Evolutionary conservation across 495 filamentous ascomycete species (phyloP).

Genomic region (Usnea hakonensis): DNA sequence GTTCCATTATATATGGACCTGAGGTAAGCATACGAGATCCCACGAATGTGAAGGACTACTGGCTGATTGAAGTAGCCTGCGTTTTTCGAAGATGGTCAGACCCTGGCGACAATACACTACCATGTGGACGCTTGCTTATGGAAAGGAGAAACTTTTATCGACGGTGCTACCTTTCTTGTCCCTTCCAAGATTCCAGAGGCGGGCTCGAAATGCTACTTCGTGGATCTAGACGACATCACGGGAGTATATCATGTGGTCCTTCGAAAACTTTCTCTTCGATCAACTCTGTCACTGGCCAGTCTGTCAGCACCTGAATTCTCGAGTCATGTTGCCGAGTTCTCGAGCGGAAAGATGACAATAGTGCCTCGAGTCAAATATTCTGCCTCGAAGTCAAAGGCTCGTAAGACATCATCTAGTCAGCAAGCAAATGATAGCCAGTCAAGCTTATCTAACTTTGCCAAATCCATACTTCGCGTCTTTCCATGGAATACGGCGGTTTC

Average conservation of each 20-base stretch:
- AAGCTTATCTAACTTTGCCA: background rate
- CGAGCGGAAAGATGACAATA: background rate
- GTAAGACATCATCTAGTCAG: background rate
- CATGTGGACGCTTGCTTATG: slow-evolving; percentile 10
- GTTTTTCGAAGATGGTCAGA: background rate
- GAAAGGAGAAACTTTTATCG: background rate
- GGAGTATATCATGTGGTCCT: slow-evolving; percentile 4
- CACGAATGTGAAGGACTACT: background rate
- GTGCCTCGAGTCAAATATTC: background rate
- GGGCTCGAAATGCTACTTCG: background rate
- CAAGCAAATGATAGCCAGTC: background rate
- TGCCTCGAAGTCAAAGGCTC: background rate
- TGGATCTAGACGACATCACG: background rate
- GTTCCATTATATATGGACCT: slow-evolving; percentile 5
- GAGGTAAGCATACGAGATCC: background rate
- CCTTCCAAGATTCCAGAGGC: slow-evolving; percentile 7
- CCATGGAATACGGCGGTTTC: background rate
- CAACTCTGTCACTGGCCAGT: background rate
- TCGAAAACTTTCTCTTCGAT: background rate
- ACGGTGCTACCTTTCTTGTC: slow-evolving; percentile 7
- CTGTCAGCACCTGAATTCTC: background rate
- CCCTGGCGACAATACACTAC: background rate
- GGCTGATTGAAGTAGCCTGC: slow-evolving; percentile 4
- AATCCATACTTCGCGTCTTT: background rate
- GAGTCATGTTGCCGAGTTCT: background rate